Evolutionary conservation across 225 moss, liverwort and hornwort genomes (phyloP), one percentile per base, ranked within the genome.

Genomic region (Straminergon stramineum): DNA sequence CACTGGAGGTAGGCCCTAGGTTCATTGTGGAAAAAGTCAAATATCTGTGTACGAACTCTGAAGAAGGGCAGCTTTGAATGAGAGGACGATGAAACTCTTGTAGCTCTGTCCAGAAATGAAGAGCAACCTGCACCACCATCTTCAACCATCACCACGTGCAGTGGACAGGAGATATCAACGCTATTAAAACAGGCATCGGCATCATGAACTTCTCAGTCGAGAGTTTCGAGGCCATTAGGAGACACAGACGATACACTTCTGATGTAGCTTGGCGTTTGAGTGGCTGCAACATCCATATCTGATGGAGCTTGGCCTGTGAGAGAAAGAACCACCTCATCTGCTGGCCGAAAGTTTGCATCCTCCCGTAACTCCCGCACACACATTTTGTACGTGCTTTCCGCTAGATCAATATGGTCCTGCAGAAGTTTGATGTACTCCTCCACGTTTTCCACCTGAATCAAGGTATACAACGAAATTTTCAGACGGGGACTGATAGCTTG

Each of bases 261-360:
- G 86, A 78, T 48, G 73, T 57, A 82, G 80, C 86, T 83, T 63
- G 92, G 87, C 17, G 81, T 90, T 91, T 88, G 91, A 30, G 84
- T 88, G 81, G 65, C 83, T 34, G 53, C 55, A 45, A 19, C 69
- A 89, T 85, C 84, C 64, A 60, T 56, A n/a, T 91, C 92, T 60
- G 88, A 41, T 79, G 85, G 32, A 56, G 89, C 88, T 64, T 88
- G 92, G 82, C 89, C 90, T 84, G 94, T 93, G 64, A 95, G 95
- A 80, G 92, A 93, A 81, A 89, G 92, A 41, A 95, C 88, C 35
- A 93, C 79, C 85, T 93, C 90, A 75, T 90, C 91, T 27, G 93
- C 95, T 76, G 95, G 90, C 58, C 90, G 92, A 68, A 93, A 93
- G 85, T 95, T 92, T 39, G 88, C 93, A 86, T 93, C 95, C 76